Percentiles rank a stretch among this genome's conserved stretches.
phyloP scores from a whole-genome alignment of 2,329 filamentous ascomycete species.

The Ascochyta viciae-villosae region DNA sequence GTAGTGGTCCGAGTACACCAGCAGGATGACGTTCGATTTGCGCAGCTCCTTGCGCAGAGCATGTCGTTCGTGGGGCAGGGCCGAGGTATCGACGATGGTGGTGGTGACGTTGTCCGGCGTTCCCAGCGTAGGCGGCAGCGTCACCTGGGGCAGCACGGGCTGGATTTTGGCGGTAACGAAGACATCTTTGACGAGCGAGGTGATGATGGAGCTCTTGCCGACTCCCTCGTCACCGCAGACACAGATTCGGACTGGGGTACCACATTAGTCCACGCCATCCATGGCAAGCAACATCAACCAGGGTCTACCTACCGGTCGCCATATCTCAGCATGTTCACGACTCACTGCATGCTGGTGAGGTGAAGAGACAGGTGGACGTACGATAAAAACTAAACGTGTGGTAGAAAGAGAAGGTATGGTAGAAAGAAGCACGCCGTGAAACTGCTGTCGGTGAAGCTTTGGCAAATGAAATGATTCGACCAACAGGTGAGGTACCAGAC shows the following conservation, averaged over 20 bases:
- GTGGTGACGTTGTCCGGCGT: conserved; percentile 97
- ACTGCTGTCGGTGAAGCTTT: conserved; percentile 7
- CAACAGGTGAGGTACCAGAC: neutral
- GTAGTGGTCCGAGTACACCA: conserved; percentile 98
- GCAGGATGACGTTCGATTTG: conserved; percentile 94
- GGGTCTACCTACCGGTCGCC: conserved; percentile 36
- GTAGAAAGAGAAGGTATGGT: neutral
- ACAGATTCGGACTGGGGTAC: conserved; percentile 78
- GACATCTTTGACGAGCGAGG: conserved; percentile 94
- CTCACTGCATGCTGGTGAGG: conserved; percentile 19
- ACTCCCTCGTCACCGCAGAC: conserved; percentile 91
- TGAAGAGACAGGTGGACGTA: neutral
- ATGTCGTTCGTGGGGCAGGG: conserved; percentile 89
- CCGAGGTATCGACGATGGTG: conserved; percentile 96
- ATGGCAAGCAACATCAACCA: conserved; percentile 6
- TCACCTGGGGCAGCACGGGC: conserved; percentile 90
- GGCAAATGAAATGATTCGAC: conserved; percentile 17
- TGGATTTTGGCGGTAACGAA: conserved; percentile 97
- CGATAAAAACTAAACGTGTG: no score
- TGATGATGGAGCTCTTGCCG: conserved; percentile 69
- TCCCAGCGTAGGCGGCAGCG: conserved; percentile 88
- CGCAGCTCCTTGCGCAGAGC: conserved; percentile 92
- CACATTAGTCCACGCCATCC: conserved; percentile 10
- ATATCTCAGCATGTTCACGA: conserved; percentile 30
- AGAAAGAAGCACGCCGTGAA: neutral